Evolutionary conservation across 257 asterid genomes (phyloP), one percentile per base, ranked within the genome.

Genomic region (Fraxinus cuspidata): DNA sequence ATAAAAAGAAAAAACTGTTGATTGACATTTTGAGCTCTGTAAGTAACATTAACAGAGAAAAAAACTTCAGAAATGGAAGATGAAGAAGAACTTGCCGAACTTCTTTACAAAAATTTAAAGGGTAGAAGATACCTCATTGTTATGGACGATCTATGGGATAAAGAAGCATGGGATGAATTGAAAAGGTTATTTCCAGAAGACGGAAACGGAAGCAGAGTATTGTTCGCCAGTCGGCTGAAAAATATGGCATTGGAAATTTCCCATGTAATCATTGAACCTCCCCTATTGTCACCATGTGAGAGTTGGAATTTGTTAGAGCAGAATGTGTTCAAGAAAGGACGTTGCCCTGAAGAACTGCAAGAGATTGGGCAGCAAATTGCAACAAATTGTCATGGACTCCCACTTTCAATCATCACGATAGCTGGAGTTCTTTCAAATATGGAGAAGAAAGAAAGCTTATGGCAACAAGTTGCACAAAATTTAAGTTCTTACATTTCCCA

Each of bases 381-480:
- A 21, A 9, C 16, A 35, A 37, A 64, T 29, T 83, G 82, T 63
- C 56, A 42, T 3, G 81, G 87, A 23, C 73, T 84, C 38, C 87
- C 83, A 1, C 81, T 84, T 68, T 67, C 79, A 5, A 51, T 28
- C 0, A 78, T 77, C 64, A 60, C 64, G 80, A 27, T 77, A 9
- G 72, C 78, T 27, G 75, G 82, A 63, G 75, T 81, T 29, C 81
- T 84, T 27, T 73, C 78, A 51, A 51, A 78, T 5, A 73, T 9
- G 74, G 81, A 67, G 34, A 63, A 12, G 65, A 40, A 70, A 34
- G 71, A 1, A 35, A 27, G 23, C 23, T 16, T 49, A 49, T 49
- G 19, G 85, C 35, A 60, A 16, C 58, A 84, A 7, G 79, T 78
- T 44, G 13, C 9, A 12, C 15, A 35, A 27, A 38, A 5, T 28